Base-by-base conservation (phyloP, 768 basidiomycete genomes). In the Trametes meyenii region DNA sequence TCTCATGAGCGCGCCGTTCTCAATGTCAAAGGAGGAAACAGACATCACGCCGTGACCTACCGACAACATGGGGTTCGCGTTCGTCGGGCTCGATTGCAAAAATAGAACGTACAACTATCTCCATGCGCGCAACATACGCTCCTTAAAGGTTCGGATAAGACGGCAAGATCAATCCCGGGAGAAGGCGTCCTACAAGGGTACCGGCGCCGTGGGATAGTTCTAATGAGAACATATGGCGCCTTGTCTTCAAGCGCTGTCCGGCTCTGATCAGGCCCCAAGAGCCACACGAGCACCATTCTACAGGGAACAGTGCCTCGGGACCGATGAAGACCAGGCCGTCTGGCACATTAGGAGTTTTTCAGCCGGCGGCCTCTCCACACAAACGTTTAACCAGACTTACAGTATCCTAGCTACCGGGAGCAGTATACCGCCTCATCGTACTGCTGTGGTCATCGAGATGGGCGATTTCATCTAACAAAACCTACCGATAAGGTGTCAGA, bases 101-200 rank as follows among this genome's bases (percentile, higher is more conserved):
- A 59, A 59, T 59, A 59, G 58, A 51, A 33, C 11, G 29, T 16
- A 23, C 40, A 24, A n/a, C 42, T n/a, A 35, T 5, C 29, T 4
- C 21, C 38, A 17, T 26, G 48, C 19, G 23, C 24, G 24, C 36
- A 48, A 36, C 26, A 49, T 29, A 42, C 17, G 24, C 16, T 33
- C 23, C 17, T 26, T 38, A 39, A 50, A n/a, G 48, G 56, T 58
- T 58, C 56, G 56, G 56, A 58, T 58, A 58, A 58, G 56, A 42
- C 46, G 23, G 3, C 13, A 10, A 21, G 45, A 21, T 29, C 33
- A 44, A 55, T 45, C 21, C 54, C 54, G 54, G 46, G 13, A 24
- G 56, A 58, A 42, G 23, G 23, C n/a, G 56, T 19, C 11, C 1
- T 29, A 3, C 23, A 40, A 24, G 29, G 50, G 11, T 7, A 17